Conservation (phyloP, 345 rosid genomes). For the Citrus hindsii region DNA sequence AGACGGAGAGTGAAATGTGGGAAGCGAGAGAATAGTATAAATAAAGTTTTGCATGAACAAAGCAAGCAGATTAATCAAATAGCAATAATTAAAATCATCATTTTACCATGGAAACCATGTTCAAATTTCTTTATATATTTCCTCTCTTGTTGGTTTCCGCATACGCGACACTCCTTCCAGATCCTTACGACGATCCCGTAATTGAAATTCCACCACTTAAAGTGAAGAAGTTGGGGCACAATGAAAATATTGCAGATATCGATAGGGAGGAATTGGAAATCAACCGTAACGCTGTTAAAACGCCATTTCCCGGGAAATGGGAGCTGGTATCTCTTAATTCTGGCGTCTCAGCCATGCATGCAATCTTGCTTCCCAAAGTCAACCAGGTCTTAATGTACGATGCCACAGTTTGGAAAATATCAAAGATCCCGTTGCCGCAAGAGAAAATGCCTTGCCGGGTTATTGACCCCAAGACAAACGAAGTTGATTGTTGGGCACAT, state of each 20-base stretch:
- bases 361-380: constrained; percentile 55
- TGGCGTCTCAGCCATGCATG: constrained; percentile 89
- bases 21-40: neutral
- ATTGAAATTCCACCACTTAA: neutral
- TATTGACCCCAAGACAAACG: constrained; percentile 15
- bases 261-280: neutral
- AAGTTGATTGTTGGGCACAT: constrained; percentile 68
- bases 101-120: neutral
- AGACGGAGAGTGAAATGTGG: constrained; percentile 1
- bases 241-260: too few species aligned
- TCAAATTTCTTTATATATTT: constrained; percentile 9
- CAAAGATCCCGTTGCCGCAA: constrained; percentile 32
- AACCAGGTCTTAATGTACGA: constrained; percentile 70
- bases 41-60: neutral
- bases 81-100: neutral
- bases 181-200: neutral
- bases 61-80: too few species aligned
- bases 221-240: neutral
- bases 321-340: constrained; percentile 49
- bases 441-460: constrained; percentile 39
- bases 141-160: constrained; percentile 23
- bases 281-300: neutral
- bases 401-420: constrained; percentile 64
- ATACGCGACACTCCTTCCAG: neutral
- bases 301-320: constrained; percentile 50